Percentiles rank a stretch among this genome's conserved stretches.
phyloP scores from a whole-genome alignment of 345 rosid genomes.

The Pistacia vera region DNA sequence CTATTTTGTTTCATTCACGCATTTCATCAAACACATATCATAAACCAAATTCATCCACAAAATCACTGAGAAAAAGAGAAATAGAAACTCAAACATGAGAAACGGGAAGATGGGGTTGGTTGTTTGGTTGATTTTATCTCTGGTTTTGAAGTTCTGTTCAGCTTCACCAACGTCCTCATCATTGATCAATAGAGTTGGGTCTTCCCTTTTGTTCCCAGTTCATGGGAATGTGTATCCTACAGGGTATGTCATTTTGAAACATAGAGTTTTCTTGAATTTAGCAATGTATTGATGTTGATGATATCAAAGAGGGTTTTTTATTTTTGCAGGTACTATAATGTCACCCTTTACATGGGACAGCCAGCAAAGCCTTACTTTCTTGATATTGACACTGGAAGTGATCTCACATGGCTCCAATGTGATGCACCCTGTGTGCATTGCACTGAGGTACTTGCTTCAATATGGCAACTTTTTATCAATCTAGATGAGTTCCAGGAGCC shows the following conservation, averaged over 20 bases:
- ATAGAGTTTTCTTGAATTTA: not conserved
- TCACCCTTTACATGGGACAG: slow-evolving; percentile 72
- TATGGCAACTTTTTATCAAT: not conserved
- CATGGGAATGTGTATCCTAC: slow-evolving; percentile 61
- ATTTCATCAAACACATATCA: slow-evolving; percentile 12
- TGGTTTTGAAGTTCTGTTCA: slow-evolving; percentile 19
- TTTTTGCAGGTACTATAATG: slow-evolving; percentile 66
- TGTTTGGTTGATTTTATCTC: not conserved
- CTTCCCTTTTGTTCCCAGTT: slow-evolving; percentile 51
- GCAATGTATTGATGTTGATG: not conserved
- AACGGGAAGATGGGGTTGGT: slow-evolving; percentile 25
- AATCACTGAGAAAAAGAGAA: not conserved
- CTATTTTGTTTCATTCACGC: not conserved
- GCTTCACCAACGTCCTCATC: slow-evolving; percentile 23
- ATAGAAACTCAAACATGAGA: slow-evolving; percentile 22
- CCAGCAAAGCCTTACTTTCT: slow-evolving; percentile 89
- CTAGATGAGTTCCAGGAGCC: not conserved
- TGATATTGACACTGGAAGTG: slow-evolving; percentile 94
- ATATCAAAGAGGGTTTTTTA: not conserved
- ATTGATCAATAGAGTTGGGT: slow-evolving; percentile 33
- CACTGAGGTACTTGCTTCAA: slow-evolving; percentile 39
- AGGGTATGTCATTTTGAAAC: slow-evolving; percentile 28
- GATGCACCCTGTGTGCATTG: slow-evolving; percentile 79
- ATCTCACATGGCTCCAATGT: slow-evolving; percentile 98
- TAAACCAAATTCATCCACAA: not conserved